Conservation (phyloP, 352 stramenopile species). For the Pythium dissotocum region DNA sequence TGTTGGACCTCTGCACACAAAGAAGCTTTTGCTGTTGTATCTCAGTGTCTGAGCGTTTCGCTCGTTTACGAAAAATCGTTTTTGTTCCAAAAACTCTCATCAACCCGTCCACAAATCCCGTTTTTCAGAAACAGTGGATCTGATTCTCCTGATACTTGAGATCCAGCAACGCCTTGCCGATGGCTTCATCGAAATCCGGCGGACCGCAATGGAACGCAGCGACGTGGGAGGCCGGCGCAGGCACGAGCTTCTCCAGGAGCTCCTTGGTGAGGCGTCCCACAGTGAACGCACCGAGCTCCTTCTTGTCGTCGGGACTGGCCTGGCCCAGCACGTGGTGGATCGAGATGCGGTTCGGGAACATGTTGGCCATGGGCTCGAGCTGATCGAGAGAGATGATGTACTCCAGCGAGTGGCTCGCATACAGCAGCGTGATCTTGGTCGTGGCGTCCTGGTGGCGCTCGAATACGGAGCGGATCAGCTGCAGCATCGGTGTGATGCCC, state of each 20-base stretch:
- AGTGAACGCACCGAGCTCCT: slow-evolving; percentile 52
- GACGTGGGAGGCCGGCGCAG: slow-evolving; percentile 36
- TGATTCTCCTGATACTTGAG: slow-evolving; percentile 54
- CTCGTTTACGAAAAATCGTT: no score
- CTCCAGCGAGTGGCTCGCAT: slow-evolving; percentile 69
- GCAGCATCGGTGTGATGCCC: slow-evolving; percentile 84
- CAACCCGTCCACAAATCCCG: neutral
- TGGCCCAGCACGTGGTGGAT: slow-evolving; percentile 69
- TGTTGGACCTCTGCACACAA: no score
- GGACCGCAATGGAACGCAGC: slow-evolving; percentile 77
- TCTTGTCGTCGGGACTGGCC: slow-evolving; percentile 40
- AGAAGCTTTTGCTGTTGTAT: no score
- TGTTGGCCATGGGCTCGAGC: slow-evolving; percentile 76
- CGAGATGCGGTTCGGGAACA: slow-evolving; percentile 66
- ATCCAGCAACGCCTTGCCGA: slow-evolving; percentile 41
- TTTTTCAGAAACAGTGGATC: slow-evolving; percentile 62
- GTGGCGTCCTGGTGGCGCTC: slow-evolving; percentile 48
- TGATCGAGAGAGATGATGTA: slow-evolving; percentile 73
- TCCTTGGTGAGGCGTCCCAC: slow-evolving; percentile 50
- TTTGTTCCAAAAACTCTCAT: neutral
- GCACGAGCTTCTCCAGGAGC: slow-evolving; percentile 51
- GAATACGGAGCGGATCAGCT: slow-evolving; percentile 70
- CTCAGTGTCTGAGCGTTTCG: no score
- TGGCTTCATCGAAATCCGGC: slow-evolving; percentile 67
- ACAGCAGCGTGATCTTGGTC: slow-evolving; percentile 72